Base-by-base conservation (phyloP, 2,329 filamentous ascomycete genomes). In the Aspergillus japonicus region DNA sequence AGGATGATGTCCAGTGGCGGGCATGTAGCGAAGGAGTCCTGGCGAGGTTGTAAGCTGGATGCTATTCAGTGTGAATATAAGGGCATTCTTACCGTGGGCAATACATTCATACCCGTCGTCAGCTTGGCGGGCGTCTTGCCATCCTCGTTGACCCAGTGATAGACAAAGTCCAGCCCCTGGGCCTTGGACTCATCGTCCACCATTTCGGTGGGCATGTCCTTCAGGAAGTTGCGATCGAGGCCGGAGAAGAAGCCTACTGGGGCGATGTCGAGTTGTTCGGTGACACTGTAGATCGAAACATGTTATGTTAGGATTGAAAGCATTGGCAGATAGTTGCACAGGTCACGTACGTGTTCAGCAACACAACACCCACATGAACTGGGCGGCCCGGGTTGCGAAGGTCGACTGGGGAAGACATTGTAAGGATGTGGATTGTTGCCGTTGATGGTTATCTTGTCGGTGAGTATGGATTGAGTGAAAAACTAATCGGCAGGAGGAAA, bases 371-470 rank as follows among this genome's bases (percentile, higher is more conserved):
- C 7, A 55, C 53, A 16, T 55, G 53, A 11, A 55, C 26, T 1
- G 53, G 42, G n/a, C 53, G 53, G 47, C 53, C 53, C 24, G 53
- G 53, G 26, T 55, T 55, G 29, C 26, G 42, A 35, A 55, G 53
- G 1, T 55, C 53, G 44, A 55, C 19, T 19, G 44, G 12, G 5
- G 42, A 6, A 19, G 42, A 55, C 53, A 55, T 55, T n/a, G 21
- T 47, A 26, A 5, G 26, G n/a, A 21, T n/a, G 24, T 11, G 16
- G n/a, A 23, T 1, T 11, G 10, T 8, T 11, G 19, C 5, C 2
- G 12, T 42, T 42, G 21, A 19, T 26, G 35, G 1, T 31, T 4
- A 19, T 33, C 33, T 35, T 35, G 33, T 21, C 5, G 2, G 6
- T 53, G 23, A 26, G 7, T 11, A 1, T 12, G 26, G 7, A 31